phyloP scores from a whole-genome alignment of 805 yeast species.

The Saturnispora halmiae region DNA sequence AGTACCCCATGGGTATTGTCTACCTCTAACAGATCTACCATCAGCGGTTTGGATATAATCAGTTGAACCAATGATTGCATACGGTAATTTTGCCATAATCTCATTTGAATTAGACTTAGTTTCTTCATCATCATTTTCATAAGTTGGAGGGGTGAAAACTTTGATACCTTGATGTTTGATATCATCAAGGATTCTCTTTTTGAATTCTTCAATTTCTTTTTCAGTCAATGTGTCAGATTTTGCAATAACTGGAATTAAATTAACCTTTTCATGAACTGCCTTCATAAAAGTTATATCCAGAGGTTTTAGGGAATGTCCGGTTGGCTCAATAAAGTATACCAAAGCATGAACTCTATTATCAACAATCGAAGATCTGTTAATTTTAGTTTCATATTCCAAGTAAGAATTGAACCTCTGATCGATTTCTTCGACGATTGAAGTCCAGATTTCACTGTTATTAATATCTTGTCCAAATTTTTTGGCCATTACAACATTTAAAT shows the following conservation, averaged over 20 bases:
- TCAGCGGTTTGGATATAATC: slow-evolving; percentile 56
- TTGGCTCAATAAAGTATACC: slow-evolving; percentile 91
- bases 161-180: slow-evolving; percentile 65
- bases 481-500: slow-evolving; percentile 75
- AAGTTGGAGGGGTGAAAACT: slow-evolving; percentile 66
- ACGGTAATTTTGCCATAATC: slow-evolving; percentile 69
- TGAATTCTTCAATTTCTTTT: slow-evolving; percentile 71
- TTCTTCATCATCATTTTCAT: slow-evolving; percentile 75
- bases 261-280: slow-evolving; percentile 81
- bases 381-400: slow-evolving; percentile 81
- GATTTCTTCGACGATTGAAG: slow-evolving; percentile 84
- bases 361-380: slow-evolving; percentile 57
- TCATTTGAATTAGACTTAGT: slow-evolving; percentile 55
- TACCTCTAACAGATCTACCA: slow-evolving; percentile 80
- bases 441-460: slow-evolving; percentile 75
- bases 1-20: slow-evolving; percentile 94
- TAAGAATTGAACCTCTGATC: slow-evolving; percentile 78
- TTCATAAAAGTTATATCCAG: slow-evolving; percentile 85
- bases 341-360: slow-evolving; percentile 92
- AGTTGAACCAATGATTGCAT: slow-evolving; percentile 91
- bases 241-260: slow-evolving; percentile 89
- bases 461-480: slow-evolving; percentile 93
- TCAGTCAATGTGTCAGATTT: slow-evolving; percentile 86
- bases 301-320: slow-evolving; percentile 87
- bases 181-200: slow-evolving; percentile 69